Evolutionary conservation across 2,329 filamentous ascomycete species (phyloP), one percentile per base, ranked within the genome.

Genomic region (Fusarium proliferatum): DNA sequence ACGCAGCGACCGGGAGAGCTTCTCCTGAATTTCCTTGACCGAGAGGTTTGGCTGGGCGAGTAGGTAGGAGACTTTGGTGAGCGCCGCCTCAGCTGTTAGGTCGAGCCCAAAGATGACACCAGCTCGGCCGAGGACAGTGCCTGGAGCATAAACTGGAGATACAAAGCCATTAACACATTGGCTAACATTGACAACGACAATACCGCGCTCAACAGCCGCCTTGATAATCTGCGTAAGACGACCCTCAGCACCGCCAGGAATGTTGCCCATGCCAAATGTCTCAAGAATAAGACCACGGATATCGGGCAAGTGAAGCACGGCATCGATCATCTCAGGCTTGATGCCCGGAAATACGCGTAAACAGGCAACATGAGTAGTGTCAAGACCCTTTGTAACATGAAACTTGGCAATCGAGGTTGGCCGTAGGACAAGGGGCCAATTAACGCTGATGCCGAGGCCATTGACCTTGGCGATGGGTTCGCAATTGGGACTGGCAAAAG

Each of bases 241-340:
- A 63, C 93, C 93, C 79, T 96, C 93, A 53, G 91, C 88, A 36
- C 94, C 94, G 43, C 92, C 93, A 6, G 95, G 95, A 16, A 95
- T 93, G 82, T 97, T 98, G 64, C 95, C 95, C 80, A 96, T 95
- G 67, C 95, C 95, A 81, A 97, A 97, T 0, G 95, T 97, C 84
- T 97, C 95, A 48, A 98, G 88, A 43, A 98, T 91, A 56, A 97
- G 87, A 3, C 95, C 95, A 55, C 91, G 90, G 19, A 98, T 87
- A 52, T 91, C 90, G n/a, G 94, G 91, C 38, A 95, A 85, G 49
- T 88, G 88, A 67, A 97, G 86, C 21, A 97, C 94, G 3, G 93
- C 92, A 79, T 96, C 94, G 38, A 98, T 88, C 93, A 97, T 97
- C 79, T 95, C 92, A n/a, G 95, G 93, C 81, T 93, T 93, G 83